phyloP scores from a whole-genome alignment of 176 grass and related monocot species.

The Phoenix roebelenii region DNA sequence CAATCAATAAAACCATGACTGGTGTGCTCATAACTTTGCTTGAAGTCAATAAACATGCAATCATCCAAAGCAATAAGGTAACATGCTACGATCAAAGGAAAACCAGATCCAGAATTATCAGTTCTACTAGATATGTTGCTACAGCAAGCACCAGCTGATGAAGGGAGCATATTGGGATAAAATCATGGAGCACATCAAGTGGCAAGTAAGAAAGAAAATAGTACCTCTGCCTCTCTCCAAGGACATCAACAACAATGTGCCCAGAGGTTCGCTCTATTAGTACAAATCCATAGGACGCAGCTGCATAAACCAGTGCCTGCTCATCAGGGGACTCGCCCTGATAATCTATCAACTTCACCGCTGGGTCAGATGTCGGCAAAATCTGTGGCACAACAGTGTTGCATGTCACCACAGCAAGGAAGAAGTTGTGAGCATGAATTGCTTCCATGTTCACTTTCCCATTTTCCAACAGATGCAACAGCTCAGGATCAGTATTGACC shows the following conservation, averaged over 20 bases:
- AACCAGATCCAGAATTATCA: too few species aligned
- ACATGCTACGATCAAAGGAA: too few species aligned
- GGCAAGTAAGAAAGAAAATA: conserved; percentile 16
- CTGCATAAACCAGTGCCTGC: conserved; percentile 77
- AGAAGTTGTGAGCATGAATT: conserved; percentile 50
- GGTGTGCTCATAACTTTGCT: too few species aligned
- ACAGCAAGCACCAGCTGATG: too few species aligned
- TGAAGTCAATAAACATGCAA: too few species aligned
- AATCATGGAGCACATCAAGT: too few species aligned
- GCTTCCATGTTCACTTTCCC: conserved; percentile 30
- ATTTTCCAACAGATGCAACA: conserved; percentile 40
- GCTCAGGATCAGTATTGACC: conserved; percentile 49
- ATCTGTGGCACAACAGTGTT: conserved; percentile 80
- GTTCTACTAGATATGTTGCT: too few species aligned
- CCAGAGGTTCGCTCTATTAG: conserved; percentile 77
- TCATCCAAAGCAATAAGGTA: too few species aligned
- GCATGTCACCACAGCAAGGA: conserved; percentile 59
- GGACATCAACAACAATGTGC: conserved; percentile 55
- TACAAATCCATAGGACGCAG: conserved; percentile 80
- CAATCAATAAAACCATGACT: too few species aligned
- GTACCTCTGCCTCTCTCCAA: conserved; percentile 75
- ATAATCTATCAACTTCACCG: conserved; percentile 72
- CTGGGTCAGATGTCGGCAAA: conserved; percentile 43
- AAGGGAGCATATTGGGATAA: too few species aligned
- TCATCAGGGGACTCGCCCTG: conserved; percentile 90